These are phyloP conservation scores for Clitopilus hobsonii DNA, from an alignment of 768 basidiomycete genomes.

Conservation along the genomic window DNA sequence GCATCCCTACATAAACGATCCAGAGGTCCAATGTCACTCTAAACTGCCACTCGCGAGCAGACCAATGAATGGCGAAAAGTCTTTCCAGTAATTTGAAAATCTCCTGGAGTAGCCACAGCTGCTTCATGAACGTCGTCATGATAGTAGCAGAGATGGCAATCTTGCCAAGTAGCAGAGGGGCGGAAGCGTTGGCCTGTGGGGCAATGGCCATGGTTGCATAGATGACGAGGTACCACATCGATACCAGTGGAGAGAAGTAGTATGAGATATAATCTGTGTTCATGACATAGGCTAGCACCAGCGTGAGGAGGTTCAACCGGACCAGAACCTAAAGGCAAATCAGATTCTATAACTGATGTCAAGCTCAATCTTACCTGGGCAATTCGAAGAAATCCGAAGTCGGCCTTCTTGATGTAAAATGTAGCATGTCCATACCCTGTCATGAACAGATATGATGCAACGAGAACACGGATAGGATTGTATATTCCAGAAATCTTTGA, in stretches of 20 bases:
- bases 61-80: conserved; percentile 79
- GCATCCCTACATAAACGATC: conserved; percentile 86
- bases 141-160: conserved; percentile 58
- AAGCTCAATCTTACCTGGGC: conserved; percentile 50
- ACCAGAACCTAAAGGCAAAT: conserved; percentile 70
- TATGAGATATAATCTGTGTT: conserved; percentile 89
- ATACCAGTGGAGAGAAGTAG: conserved; percentile 88
- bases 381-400: conserved; percentile 76
- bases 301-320: conserved; percentile 78
- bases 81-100: conserved; percentile 60
- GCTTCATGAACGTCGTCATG: conserved; percentile 63
- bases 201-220: conserved; percentile 75
- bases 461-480: conserved; percentile 84
- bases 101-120: conserved; percentile 55
- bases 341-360: too few relatives aligned
- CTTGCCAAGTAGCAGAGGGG: conserved; percentile 65
- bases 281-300: conserved; percentile 85
- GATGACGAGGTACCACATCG: conserved; percentile 86
- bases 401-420: conserved; percentile 86
- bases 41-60: conserved; percentile 83
- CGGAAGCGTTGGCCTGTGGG: conserved; percentile 66
- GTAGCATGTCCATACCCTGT: conserved; percentile 88
- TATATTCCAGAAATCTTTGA: conserved; percentile 91
- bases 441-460: conserved; percentile 90
- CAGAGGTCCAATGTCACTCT: conserved; percentile 85